Conservation (phyloP, 2,329 filamentous ascomycete species). For the Aspergillus tubingensis region DNA sequence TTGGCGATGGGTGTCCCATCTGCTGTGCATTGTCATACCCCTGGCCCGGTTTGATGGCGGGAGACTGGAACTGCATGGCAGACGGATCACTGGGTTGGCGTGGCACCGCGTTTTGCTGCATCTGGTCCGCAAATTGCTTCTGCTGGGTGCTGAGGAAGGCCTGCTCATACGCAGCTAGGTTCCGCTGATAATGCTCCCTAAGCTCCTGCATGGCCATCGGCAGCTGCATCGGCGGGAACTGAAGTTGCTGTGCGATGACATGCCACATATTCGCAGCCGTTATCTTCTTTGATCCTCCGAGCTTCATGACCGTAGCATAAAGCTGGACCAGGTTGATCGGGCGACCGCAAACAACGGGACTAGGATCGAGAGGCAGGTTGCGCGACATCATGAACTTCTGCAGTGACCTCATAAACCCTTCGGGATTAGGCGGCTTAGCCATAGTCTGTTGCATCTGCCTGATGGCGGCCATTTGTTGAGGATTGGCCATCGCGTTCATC, state of each 20-base stretch:
- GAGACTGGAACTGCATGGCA: conserved; percentile 48
- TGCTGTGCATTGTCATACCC: conserved; percentile 43
- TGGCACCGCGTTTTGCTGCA: conserved; percentile 47
- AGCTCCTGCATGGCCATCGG: conserved; percentile 70
- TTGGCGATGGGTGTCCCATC: conserved; percentile 36
- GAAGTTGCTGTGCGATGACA: conserved; percentile 65
- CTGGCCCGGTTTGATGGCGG: conserved; percentile 53
- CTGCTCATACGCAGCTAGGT: conserved; percentile 73
- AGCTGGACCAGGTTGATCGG: conserved; percentile 73
- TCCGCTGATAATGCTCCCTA: conserved; percentile 71
- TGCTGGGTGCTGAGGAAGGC: conserved; percentile 48
- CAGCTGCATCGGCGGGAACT: conserved; percentile 62
- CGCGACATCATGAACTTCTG: conserved; percentile 75
- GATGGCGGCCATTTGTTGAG: conserved; percentile 47
- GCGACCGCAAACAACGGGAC: conserved; percentile 72
- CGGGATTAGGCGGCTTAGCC: conserved; percentile 51
- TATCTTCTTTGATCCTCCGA: conserved; percentile 75
- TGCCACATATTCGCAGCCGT: conserved; percentile 72
- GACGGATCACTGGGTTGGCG: conserved; percentile 39
- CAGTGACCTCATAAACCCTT: conserved; percentile 75
- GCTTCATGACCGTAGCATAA: conserved; percentile 74
- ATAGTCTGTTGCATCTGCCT: conserved; percentile 53
- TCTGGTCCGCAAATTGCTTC: conserved; percentile 46
- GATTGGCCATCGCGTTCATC: conserved; percentile 43
- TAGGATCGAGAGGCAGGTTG: conserved; percentile 71